Evolutionary conservation across 805 yeast genomes (phyloP).

Genomic region (Cyberlindnera nakhonratchasimensis): DNA sequence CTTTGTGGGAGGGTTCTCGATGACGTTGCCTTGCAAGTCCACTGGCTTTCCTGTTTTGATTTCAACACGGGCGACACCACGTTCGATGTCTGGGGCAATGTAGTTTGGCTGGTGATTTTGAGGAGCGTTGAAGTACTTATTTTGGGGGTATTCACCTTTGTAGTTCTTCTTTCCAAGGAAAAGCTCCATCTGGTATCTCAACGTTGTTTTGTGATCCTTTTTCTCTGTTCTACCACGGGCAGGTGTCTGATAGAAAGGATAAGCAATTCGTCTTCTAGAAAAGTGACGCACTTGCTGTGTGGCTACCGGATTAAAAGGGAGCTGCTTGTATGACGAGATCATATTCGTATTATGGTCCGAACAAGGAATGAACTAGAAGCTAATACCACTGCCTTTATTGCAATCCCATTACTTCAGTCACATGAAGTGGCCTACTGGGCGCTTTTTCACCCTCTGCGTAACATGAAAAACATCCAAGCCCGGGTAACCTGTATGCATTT

Average conservation of each 20-base stretch:
- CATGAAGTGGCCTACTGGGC: too few species aligned
- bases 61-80: slow-evolving; percentile 35
- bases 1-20: slow-evolving; percentile 10
- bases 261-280: slow-evolving; percentile 50
- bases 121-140: slow-evolving; percentile 69
- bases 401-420: too few species aligned
- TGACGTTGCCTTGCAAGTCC: slow-evolving; percentile 19
- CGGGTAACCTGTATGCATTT: too few species aligned
- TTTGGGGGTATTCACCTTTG: slow-evolving; percentile 75
- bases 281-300: slow-evolving; percentile 41
- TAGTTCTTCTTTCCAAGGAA: slow-evolving; percentile 83
- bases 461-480: too few species aligned
- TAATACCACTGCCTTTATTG: too few species aligned
- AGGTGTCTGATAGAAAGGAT: slow-evolving; percentile 48
- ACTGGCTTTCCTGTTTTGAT: slow-evolving; percentile 33
- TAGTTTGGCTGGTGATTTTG: slow-evolving; percentile 71
- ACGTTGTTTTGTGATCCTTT: slow-evolving; percentile 45
- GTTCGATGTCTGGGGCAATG: slow-evolving; percentile 52
- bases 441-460: too few species aligned
- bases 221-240: slow-evolving; percentile 39
- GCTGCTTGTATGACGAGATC: slow-evolving; percentile 9
- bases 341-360: not conserved
- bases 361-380: too few species aligned
- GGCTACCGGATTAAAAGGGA: slow-evolving; percentile 3
- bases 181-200: slow-evolving; percentile 61